Evolutionary conservation across 2,329 filamentous ascomycete genomes (phyloP).

Genomic region (Fusarium praegraminearum): DNA sequence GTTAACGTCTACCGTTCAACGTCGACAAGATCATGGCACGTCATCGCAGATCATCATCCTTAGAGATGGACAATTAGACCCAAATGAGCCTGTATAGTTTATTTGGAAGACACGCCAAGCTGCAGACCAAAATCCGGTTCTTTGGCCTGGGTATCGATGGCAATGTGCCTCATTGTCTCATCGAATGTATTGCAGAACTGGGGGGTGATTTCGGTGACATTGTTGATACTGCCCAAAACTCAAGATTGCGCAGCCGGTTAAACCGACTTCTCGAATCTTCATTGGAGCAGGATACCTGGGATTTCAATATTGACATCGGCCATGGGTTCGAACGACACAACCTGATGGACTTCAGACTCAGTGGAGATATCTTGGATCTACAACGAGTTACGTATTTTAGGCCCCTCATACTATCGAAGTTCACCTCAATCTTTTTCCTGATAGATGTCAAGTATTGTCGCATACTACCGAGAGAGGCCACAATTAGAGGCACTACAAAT

Average conservation of each 20-base stretch:
- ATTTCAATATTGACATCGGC: not conserved
- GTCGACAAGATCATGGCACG: accelerated
- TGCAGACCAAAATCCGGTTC: not conserved
- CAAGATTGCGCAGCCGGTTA: not conserved
- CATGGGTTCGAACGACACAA: not conserved
- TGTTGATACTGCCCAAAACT: not conserved
- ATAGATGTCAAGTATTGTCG: not conserved
- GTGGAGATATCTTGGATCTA: accelerated
- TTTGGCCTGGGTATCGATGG: accelerated
- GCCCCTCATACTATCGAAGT: not conserved
- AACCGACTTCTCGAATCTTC: not conserved
- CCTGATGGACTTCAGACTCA: not conserved
- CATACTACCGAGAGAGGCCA: accelerated
- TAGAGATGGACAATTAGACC: not conserved
- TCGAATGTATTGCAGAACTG: not conserved
- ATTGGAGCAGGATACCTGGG: not conserved
- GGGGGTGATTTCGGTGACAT: not conserved
- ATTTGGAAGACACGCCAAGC: not conserved
- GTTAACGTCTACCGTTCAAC: not conserved
- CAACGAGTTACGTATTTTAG: not conserved
- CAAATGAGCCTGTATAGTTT: not conserved
- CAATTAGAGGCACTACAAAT: accelerated
- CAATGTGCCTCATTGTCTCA: not conserved
- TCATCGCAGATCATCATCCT: not conserved
- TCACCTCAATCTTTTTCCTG: not conserved